Evolutionary conservation across 1,139 yeast species (phyloP), one percentile per base, ranked within the genome.

Genomic region (Nakaseomyces delphensis): DNA sequence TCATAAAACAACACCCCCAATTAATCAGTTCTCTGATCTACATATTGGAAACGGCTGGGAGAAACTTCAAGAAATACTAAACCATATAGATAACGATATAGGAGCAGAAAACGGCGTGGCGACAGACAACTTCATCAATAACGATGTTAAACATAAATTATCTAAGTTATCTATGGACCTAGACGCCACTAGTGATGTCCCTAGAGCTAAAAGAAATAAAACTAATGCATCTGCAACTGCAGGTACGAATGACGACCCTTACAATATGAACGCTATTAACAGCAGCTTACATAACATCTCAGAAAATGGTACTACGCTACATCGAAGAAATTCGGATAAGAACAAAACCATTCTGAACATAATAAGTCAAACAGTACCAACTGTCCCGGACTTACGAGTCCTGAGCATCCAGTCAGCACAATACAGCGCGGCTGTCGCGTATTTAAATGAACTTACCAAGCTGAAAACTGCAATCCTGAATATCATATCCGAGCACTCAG

Each of bases 1-100:
- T 44, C 57, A 31, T 54, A 33, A 33, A 14, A 21, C 60, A 5
- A 38, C 44, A 11, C 55, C 60, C 3, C 61, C 61, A 3, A 43
- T 54, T 3, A 55, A 56, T 38, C 27, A 43, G 41, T 18, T 40
- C 42, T 8, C 52, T 53, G 37, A 33, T 13, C 21, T 33, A 33
- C 37, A 33, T 2, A 46, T 46, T 25, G 42, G 46, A 27, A 57
- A 55, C 30, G 48, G 50, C 19, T 48, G 56, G 48, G 45, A 49
- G 18, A 51, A 47, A 20, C 39, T 56, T n/a, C 52, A 48, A 33
- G 46, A 48, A 24, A 44, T 56, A 11, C 39, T 56, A 20, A 45
- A 53, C 8, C 47, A 42, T 19, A 43, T 53, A 32, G 46, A 43
- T 15, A 31, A 40, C 18, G 31, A 39, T 13, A 13, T 5, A 1